Conservation (phyloP, 1,139 yeast genomes). For the Lizanozyma gosingica region DNA sequence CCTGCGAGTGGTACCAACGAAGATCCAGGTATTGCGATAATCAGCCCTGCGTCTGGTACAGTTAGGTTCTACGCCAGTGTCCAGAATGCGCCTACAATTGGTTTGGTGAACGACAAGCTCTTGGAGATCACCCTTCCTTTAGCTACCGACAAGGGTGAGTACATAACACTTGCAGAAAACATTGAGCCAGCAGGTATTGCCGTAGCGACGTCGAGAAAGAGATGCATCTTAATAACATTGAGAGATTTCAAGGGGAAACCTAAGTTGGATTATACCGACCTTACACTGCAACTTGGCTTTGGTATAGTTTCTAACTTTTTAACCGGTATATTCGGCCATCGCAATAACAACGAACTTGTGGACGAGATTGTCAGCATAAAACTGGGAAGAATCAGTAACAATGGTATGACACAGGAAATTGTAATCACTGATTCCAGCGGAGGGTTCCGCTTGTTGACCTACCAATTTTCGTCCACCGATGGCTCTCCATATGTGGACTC, state of each 20-base stretch:
- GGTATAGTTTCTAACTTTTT: slow-evolving; percentile 6
- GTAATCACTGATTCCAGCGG: slow-evolving; percentile 41
- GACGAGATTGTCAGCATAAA: slow-evolving; percentile 54
- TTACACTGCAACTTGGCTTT: slow-evolving; percentile 13
- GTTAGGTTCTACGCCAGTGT: slow-evolving; percentile 60
- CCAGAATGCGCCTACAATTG: slow-evolving; percentile 60
- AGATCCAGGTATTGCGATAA: slow-evolving; percentile 64
- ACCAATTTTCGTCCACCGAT: slow-evolving; percentile 23
- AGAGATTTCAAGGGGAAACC: slow-evolving; percentile 68
- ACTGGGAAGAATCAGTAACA: slow-evolving; percentile 44
- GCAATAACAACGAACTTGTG: slow-evolving; percentile 10
- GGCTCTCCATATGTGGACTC: slow-evolving; percentile 22
- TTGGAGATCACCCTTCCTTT: slow-evolving; percentile 31
- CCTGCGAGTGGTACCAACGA: slow-evolving; percentile 49
- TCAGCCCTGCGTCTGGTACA: slow-evolving; percentile 47
- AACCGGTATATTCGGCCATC: slow-evolving; percentile 8
- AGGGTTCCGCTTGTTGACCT: slow-evolving; percentile 23
- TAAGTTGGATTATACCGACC: slow-evolving; percentile 25
- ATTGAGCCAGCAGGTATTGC: slow-evolving; percentile 73
- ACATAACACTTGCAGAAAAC: slow-evolving; percentile 47
- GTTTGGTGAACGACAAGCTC: slow-evolving; percentile 38
- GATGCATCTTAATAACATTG: slow-evolving; percentile 54
- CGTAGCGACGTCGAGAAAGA: slow-evolving; percentile 61
- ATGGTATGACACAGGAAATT: slow-evolving; percentile 38
- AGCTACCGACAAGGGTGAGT: slow-evolving; percentile 38